Evolutionary conservation across 1,284 basidiomycete genomes (phyloP).

Genomic region (Leucoagaricus sp.): DNA sequence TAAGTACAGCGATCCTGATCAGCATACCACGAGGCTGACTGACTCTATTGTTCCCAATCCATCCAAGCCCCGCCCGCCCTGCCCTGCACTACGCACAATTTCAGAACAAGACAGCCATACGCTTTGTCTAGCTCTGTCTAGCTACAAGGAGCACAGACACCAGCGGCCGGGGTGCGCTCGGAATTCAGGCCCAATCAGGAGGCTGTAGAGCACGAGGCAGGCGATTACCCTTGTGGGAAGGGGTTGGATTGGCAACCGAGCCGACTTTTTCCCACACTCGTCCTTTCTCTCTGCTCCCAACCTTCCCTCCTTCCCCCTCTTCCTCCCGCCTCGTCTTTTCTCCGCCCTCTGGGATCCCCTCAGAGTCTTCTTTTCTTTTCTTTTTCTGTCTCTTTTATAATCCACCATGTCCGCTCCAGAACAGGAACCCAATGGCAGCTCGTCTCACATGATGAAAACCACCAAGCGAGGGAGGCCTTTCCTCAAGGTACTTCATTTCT

Average conservation of each 20-base stretch:
- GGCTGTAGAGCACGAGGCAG: slow-evolving; percentile 30
- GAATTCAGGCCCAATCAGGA: slow-evolving; percentile 10
- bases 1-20: slow-evolving; percentile 9
- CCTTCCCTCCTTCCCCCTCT: slow-evolving; percentile 30
- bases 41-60: background rate
- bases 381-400: slow-evolving; percentile 26
- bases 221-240: slow-evolving; percentile 38
- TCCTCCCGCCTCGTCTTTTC: slow-evolving; percentile 27
- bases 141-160: background rate
- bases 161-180: background rate
- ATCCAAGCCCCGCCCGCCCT: background rate
- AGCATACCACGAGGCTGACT: background rate
- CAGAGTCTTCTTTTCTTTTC: slow-evolving; percentile 28
- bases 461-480: slow-evolving; percentile 94
- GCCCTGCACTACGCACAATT: background rate
- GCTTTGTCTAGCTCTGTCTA: background rate
- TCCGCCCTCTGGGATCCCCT: slow-evolving; percentile 21
- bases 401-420: slow-evolving; percentile 40
- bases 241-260: slow-evolving; percentile 42
- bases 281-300: slow-evolving; percentile 32
- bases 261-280: slow-evolving; percentile 36
- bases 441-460: slow-evolving; percentile 96
- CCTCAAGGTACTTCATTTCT: slow-evolving; percentile 67
- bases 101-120: background rate
- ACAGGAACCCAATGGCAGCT: slow-evolving; percentile 51